Evolutionary conservation across 176 grass and related monocot genomes (phyloP).

Genomic region (Raddia distichophylla): DNA sequence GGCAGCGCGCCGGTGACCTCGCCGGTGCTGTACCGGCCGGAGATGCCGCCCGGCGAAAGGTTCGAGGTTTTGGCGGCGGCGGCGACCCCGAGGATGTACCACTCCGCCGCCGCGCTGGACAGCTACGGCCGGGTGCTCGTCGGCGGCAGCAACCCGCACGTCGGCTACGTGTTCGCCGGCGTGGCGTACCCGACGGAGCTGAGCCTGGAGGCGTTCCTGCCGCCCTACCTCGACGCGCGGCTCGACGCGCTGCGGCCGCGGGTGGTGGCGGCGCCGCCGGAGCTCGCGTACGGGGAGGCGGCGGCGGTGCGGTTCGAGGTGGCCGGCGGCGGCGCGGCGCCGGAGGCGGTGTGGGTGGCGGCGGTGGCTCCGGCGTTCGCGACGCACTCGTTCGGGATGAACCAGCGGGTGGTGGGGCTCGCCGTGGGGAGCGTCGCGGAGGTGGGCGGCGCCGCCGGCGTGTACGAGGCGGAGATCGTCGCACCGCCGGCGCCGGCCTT

Average conservation of each 20-base stretch:
- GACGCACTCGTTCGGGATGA: constrained; percentile 89
- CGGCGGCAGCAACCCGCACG: constrained; percentile 86
- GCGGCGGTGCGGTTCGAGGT: constrained; percentile 48
- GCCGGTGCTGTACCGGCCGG: constrained; percentile 64
- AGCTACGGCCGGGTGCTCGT: constrained; percentile 64
- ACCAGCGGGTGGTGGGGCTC: constrained; percentile 67
- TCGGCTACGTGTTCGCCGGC: constrained; percentile 70
- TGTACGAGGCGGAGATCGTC: constrained; percentile 55
- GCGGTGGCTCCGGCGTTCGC: constrained; percentile 71
- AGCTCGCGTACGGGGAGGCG: constrained; percentile 61
- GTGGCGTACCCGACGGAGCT: constrained; percentile 77
- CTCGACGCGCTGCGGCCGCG: constrained; percentile 49
- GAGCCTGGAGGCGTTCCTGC: constrained; percentile 77
- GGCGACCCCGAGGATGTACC: constrained; percentile 68
- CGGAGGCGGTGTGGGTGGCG: constrained; percentile 44
- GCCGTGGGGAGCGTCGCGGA: constrained; percentile 41
- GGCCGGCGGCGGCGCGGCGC: not conserved
- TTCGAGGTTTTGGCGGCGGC: constrained; percentile 49
- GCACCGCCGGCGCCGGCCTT: constrained; percentile 59
- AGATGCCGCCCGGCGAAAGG: constrained; percentile 30
- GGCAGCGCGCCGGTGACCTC: constrained; percentile 56
- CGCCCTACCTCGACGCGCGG: constrained; percentile 60
- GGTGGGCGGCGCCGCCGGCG: not conserved
- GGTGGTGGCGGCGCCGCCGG: constrained; percentile 33
- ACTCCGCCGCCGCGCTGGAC: constrained; percentile 73